A percentile compares a stretch with the other conserved stretches of the same genome.
Evolutionary conservation across 2,329 filamentous ascomycete genomes (phyloP).

Genomic region (Verticillium nubilum): DNA sequence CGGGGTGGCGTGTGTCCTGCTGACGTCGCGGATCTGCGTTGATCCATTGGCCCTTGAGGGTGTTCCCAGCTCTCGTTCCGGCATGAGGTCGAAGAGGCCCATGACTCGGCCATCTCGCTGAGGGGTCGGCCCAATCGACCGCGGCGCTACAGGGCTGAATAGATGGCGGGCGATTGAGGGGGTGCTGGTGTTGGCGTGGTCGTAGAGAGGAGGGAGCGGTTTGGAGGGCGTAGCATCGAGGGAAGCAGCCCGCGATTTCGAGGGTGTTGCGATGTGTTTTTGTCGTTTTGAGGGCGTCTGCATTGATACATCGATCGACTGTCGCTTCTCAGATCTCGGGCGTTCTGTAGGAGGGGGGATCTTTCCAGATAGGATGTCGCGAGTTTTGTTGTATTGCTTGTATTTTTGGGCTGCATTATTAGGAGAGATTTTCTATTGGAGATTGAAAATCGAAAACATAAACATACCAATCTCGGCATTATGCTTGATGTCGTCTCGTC

Average conservation of each 20-base stretch:
- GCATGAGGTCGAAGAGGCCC: constrained; percentile 69
- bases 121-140: constrained; percentile 69
- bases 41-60: constrained; percentile 38
- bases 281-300: constrained; percentile 48
- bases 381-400: constrained; percentile 66
- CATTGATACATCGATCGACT: constrained; percentile 24
- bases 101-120: constrained; percentile 73
- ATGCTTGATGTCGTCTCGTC: constrained; percentile 70
- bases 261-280: constrained; percentile 42
- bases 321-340: constrained; percentile 34
- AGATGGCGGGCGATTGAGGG: constrained; percentile 53
- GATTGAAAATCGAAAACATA: neutral
- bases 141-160: constrained; percentile 54
- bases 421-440: neutral
- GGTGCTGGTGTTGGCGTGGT: constrained; percentile 41
- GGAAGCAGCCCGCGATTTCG: constrained; percentile 22
- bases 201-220: constrained; percentile 23
- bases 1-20: constrained; percentile 35
- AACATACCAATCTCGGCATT: constrained; percentile 63
- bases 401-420: constrained; percentile 60
- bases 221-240: constrained; percentile 41
- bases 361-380: constrained; percentile 54
- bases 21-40: constrained; percentile 19
- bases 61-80: constrained; percentile 42
- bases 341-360: constrained; percentile 24